These are phyloP conservation scores for Stereocaulon alpinum DNA, from an alignment of 495 filamentous ascomycete genomes.

Conservation along the genomic window DNA sequence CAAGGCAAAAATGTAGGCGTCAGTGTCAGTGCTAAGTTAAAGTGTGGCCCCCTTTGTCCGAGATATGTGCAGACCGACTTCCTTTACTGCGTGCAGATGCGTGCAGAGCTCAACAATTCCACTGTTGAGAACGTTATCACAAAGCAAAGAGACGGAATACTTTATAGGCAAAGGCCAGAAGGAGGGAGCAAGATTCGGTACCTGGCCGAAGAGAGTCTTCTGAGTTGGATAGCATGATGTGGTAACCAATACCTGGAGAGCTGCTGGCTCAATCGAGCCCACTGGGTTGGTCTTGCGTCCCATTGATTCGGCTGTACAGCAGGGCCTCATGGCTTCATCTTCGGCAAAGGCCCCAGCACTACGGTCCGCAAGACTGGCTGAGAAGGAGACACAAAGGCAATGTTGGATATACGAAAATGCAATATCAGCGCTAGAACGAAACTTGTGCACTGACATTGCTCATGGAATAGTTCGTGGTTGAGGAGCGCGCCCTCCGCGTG, in stretches of 20 bases:
- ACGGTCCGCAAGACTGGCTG: too few relatives aligned
- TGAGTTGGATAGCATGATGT: background rate
- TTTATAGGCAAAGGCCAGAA: too few relatives aligned
- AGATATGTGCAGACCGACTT: background rate
- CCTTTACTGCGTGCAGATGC: background rate
- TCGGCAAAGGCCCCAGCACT: too few relatives aligned
- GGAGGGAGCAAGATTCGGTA: too few relatives aligned
- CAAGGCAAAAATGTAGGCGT: background rate
- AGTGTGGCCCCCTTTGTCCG: constrained; percentile 2
- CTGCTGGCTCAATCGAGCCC: background rate
- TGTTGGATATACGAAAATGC: background rate
- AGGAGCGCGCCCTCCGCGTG: constrained; percentile 6
- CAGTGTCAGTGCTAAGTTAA: background rate
- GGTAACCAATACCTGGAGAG: background rate
- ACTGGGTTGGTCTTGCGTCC: background rate
- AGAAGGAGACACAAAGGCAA: background rate
- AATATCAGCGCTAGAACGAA: background rate
- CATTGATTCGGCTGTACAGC: background rate
- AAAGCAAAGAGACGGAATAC: background rate
- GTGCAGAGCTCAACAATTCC: background rate
- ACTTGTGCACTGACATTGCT: constrained; percentile 14
- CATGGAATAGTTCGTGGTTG: constrained; percentile 18
- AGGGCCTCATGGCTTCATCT: background rate
- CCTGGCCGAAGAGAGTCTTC: too few relatives aligned
- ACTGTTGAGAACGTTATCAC: background rate